Evolutionary conservation across 164 flowering plant species (phyloP).

Genomic region (Dillenia suffruticosa): DNA sequence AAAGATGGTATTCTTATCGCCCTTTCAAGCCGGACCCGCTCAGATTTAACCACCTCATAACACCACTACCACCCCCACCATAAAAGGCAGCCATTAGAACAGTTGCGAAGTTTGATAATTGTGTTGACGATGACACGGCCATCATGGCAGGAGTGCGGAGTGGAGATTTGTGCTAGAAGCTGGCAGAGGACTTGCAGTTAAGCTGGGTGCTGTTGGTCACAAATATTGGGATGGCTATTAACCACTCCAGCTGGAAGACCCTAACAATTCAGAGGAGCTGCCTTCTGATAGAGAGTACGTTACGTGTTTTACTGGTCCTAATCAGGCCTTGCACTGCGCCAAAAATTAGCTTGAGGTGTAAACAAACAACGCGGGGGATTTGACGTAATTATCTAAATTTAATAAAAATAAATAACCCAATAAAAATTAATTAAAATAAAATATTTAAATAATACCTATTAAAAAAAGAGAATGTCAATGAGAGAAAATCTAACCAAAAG

Average conservation of each 20-base stretch:
- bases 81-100: neutral
- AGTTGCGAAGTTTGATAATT: neutral
- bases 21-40: conserved; percentile 19
- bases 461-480: too few relatives aligned
- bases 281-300: conserved; percentile 8
- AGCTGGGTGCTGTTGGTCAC: conserved; percentile 30
- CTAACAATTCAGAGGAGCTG: conserved; percentile 19
- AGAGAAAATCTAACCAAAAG: too few relatives aligned
- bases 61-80: neutral
- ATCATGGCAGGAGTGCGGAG: conserved; percentile 4
- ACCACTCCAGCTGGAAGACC: conserved; percentile 32
- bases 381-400: too few relatives aligned
- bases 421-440: too few relatives aligned
- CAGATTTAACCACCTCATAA: neutral
- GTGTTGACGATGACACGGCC: conserved; percentile 3
- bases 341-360: conserved; percentile 5
- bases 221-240: conserved; percentile 19
- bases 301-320: conserved; percentile 19
- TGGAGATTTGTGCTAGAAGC: conserved; percentile 10
- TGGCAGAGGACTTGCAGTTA: conserved; percentile 20
- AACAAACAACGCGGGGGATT: too few relatives aligned
- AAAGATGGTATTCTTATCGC: conserved; percentile 15
- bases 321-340: conserved; percentile 17
- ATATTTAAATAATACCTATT: too few relatives aligned
- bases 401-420: too few relatives aligned